Evolutionary conservation across 768 basidiomycete species (phyloP), one percentile per base, ranked within the genome.

Genomic region (Tulasnella sp.): DNA sequence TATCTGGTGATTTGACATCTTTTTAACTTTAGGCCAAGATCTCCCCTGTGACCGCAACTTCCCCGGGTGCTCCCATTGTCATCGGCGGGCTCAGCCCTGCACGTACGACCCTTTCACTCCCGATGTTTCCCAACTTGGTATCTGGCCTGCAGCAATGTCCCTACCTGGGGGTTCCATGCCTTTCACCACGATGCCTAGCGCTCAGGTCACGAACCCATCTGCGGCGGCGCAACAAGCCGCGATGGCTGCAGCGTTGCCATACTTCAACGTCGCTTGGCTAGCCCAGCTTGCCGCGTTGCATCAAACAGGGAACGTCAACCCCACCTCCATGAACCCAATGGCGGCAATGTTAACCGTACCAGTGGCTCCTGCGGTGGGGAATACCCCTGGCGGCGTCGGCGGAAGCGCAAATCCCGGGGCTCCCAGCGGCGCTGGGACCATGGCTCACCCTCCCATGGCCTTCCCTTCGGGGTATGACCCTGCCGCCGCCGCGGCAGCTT

Each of bases 251-350:
- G 69, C 74, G 2, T 20, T 73, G 22, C 72, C 79, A 3, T 80
- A 80, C 74, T 73, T 50, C 5, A 72, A 80, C 79, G 46, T 80
- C 24, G 74, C 79, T 14, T 80, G 79, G 79, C 41, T 80, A 24
- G 44, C 79, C 48, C 79, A 80, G 11, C 54, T 42, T 3, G 74
- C 79, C n/a, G 79, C 74, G 11, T 34, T 73, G 28, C 79, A 42
- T 28, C 72, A 41, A 44, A 60, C 42, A 12, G 77, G 48, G 24
- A 64, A 54, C 44, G 20, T 40, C 76, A 48, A 78, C 58, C 42
- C 64, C 31, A 28, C 64, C 64, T 69, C 64, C 64, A 69, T 69
- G 41, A 69, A 80, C 40, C 79, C 74, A 22, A 69, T 80, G 69
- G 28, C 77, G 16, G 28, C 77, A 8, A 60, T 78, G 54, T 64